Conservation (phyloP, 805 yeast species). For the Cyberlindnera suaveolens region DNA sequence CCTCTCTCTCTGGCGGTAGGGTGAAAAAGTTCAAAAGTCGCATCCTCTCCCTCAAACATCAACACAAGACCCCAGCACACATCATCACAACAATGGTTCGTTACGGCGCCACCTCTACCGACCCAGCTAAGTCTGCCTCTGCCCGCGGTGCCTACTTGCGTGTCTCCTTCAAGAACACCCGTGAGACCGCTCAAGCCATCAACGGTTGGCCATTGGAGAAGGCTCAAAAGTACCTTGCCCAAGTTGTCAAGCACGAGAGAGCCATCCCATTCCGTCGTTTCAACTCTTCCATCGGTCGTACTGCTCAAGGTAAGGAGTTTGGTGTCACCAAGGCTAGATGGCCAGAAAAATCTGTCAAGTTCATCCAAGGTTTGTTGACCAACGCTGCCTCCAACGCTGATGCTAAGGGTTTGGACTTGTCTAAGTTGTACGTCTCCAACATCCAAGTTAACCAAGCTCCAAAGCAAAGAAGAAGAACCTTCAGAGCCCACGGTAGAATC, state of each 20-base stretch:
- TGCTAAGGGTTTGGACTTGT: constrained; percentile 95
- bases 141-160: constrained; percentile 99
- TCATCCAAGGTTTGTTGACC: constrained; percentile 87
- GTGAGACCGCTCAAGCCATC: constrained; percentile 98
- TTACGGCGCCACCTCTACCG: constrained; percentile 98
- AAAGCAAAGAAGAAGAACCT: constrained; percentile 99
- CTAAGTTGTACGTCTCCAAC: constrained; percentile 92
- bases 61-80: neutral
- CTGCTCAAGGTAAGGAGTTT: constrained; percentile 99
- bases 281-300: constrained; percentile 95
- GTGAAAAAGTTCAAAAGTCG: constrained; percentile 6
- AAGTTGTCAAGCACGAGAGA: constrained; percentile 96
- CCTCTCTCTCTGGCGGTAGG: too few species aligned
- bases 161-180: constrained; percentile 99
- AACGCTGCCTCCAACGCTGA: constrained; percentile 99
- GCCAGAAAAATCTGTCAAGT: constrained; percentile 98
- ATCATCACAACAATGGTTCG: constrained; percentile 69
- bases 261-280: constrained; percentile 99
- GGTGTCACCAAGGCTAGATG: constrained; percentile 99
- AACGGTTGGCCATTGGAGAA: constrained; percentile 95
- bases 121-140: constrained; percentile 99
- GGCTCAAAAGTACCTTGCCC: constrained; percentile 93
- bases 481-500: constrained; percentile 99
- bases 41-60: neutral
- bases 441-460: constrained; percentile 99